Conservation (phyloP, 2,329 filamentous ascomycete genomes). For the Dothiorella sarmentorum region DNA sequence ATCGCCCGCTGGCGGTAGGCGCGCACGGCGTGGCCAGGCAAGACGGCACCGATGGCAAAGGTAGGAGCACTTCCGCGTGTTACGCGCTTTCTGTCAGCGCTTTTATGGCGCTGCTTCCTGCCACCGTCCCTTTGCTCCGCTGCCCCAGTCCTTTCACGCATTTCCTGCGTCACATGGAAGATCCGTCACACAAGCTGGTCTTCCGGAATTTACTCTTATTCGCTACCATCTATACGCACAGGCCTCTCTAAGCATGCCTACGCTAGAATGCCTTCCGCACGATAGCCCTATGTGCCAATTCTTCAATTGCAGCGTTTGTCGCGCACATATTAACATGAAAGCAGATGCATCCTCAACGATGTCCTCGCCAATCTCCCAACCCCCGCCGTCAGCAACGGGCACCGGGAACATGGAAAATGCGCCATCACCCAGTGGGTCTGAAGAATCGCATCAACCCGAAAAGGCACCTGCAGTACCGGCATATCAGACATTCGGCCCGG, state of each 20-base stretch:
- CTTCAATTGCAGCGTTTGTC: too few relatives aligned
- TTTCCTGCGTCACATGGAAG: not conserved
- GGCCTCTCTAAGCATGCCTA: too few relatives aligned
- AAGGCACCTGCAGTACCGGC: conserved; percentile 63
- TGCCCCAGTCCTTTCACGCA: not conserved
- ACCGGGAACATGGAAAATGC: conserved; percentile 61
- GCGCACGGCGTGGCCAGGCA: conserved; percentile 62
- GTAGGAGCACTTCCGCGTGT: conserved; percentile 33
- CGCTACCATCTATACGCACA: not conserved
- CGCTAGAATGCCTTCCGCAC: too few relatives aligned
- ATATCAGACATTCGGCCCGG: conserved; percentile 85
- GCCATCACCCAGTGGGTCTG: conserved; percentile 57
- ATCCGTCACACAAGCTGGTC: not conserved
- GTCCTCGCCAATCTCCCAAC: conserved; percentile 41
- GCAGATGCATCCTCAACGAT: conserved; percentile 38
- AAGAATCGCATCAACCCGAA: conserved; percentile 56
- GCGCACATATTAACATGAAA: not conserved
- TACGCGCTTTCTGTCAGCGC: not conserved
- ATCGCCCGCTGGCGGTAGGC: conserved; percentile 58
- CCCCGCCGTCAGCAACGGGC: conserved; percentile 45
- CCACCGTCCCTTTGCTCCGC: not conserved
- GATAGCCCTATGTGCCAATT: too few relatives aligned
- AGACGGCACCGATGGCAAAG: conserved; percentile 61
- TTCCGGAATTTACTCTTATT: not conserved
- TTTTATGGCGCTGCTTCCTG: not conserved